Conservation (phyloP, 1,284 basidiomycete genomes). For the Cryptococcus sp. region DNA sequence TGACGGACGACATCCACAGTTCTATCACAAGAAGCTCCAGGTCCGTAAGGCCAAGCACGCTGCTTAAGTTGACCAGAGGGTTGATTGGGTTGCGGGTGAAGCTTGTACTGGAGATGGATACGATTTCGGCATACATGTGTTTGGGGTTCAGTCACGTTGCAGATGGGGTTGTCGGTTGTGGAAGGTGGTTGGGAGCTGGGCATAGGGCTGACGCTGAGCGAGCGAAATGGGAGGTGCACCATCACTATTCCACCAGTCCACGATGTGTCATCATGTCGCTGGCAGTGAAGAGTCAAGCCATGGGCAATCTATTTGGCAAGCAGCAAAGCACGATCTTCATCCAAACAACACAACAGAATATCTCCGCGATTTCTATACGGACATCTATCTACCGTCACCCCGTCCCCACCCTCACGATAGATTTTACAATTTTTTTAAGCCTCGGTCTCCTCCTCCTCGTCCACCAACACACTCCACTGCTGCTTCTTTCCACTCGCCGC, state of each 20-base stretch:
- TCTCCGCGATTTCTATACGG: background rate
- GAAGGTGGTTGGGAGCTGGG: background rate
- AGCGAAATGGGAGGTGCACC: background rate
- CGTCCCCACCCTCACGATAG: background rate
- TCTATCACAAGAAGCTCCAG: constrained; percentile 89
- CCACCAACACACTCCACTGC: background rate
- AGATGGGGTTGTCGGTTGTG: background rate
- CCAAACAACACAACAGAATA: background rate
- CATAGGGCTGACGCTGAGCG: background rate
- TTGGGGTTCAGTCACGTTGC: background rate
- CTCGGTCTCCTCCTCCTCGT: background rate
- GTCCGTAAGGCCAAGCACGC: constrained; percentile 89
- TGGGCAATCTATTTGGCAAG: background rate
- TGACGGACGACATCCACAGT: constrained; percentile 51
- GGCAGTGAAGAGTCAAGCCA: background rate
- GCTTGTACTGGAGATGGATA: constrained; percentile 23
- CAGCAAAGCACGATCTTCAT: background rate
- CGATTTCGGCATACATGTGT: constrained; percentile 9
- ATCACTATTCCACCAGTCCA: background rate
- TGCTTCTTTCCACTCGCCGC: constrained; percentile 4
- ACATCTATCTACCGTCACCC: background rate
- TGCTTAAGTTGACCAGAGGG: constrained; percentile 32
- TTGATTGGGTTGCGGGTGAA: constrained; percentile 13
- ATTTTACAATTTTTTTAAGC: background rate
- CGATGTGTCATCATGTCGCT: background rate